These are phyloP conservation scores for Pseudoperonospora humuli DNA, from an alignment of 352 stramenopile genomes.

Conservation along the genomic window DNA sequence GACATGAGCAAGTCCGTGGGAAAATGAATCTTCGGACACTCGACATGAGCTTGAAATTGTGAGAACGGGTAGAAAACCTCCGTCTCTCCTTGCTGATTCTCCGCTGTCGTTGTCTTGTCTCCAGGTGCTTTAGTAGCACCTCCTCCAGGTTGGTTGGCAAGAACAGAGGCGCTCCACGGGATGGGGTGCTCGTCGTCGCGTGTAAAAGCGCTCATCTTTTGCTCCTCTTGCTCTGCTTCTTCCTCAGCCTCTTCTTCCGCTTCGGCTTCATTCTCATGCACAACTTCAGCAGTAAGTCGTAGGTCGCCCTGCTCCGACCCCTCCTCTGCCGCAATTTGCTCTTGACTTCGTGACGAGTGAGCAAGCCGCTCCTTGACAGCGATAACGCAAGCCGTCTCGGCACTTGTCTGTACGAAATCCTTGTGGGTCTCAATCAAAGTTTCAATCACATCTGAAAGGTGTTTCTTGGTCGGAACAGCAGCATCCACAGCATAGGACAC, in stretches of 20 bases:
- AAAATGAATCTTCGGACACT: slow-evolving; percentile 71
- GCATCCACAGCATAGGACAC: slow-evolving; percentile 73
- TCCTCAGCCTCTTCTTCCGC: slow-evolving; percentile 84
- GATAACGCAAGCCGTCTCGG: slow-evolving; percentile 44
- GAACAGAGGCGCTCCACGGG: slow-evolving; percentile 55
- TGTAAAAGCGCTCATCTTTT: slow-evolving; percentile 89
- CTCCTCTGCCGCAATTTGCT: slow-evolving; percentile 31
- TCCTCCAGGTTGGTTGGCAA: slow-evolving; percentile 25
- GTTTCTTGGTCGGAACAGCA: slow-evolving; percentile 56
- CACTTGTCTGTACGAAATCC: slow-evolving; percentile 46
- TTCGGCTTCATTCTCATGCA: slow-evolving; percentile 87
- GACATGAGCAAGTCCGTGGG: slow-evolving; percentile 63
- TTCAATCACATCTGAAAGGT: slow-evolving; percentile 58
- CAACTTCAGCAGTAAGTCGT: slow-evolving; percentile 75
- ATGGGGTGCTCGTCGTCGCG: slow-evolving; percentile 85
- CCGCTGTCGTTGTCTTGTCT: slow-evolving; percentile 18
- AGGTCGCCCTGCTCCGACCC: slow-evolving; percentile 61
- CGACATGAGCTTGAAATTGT: slow-evolving; percentile 64
- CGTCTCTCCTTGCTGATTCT: slow-evolving; percentile 35
- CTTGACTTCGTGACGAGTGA: slow-evolving; percentile 39
- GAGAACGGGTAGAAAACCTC: slow-evolving; percentile 73
- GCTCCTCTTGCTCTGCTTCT: slow-evolving; percentile 85
- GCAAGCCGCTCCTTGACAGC: slow-evolving; percentile 56
- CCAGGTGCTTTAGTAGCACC: background rate
- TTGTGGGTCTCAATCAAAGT: slow-evolving; percentile 48